Conservation (phyloP, 2,329 filamentous ascomycete genomes). For the Colletotrichum echinochloae region DNA sequence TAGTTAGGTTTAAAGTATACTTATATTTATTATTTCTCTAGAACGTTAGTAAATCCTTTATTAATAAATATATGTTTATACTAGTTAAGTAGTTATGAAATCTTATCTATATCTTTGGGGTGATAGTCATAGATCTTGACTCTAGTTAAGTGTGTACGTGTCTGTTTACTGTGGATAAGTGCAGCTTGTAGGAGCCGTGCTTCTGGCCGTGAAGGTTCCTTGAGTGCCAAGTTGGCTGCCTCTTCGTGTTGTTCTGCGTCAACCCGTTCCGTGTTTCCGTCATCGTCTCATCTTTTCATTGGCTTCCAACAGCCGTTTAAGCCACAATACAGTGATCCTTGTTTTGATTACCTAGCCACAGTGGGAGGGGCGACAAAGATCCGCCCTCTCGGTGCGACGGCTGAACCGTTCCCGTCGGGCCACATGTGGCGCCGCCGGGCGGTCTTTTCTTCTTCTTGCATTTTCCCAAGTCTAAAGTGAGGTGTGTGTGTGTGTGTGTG, state of each 20-base stretch:
- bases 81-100: background rate
- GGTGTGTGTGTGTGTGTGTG: background rate
- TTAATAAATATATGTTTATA: background rate
- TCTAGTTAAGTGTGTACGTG: background rate
- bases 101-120: background rate
- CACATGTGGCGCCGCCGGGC: slow-evolving; percentile 4
- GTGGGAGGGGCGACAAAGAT: background rate
- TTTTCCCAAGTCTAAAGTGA: no score
- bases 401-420: slow-evolving; percentile 9
- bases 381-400: background rate
- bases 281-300: background rate
- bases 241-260: no score
- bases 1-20: background rate
- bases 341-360: background rate
- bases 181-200: no score
- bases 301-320: background rate
- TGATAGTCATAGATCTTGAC: background rate
- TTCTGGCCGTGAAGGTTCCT: no score
- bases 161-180: background rate
- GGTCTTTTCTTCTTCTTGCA: no score
- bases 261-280: background rate
- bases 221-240: no score
- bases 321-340: slow-evolving; percentile 5
- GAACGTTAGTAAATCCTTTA: background rate
- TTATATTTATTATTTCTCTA: background rate